Evolutionary conservation across 2,329 filamentous ascomycete genomes (phyloP).

Genomic region (Calycina marina): DNA sequence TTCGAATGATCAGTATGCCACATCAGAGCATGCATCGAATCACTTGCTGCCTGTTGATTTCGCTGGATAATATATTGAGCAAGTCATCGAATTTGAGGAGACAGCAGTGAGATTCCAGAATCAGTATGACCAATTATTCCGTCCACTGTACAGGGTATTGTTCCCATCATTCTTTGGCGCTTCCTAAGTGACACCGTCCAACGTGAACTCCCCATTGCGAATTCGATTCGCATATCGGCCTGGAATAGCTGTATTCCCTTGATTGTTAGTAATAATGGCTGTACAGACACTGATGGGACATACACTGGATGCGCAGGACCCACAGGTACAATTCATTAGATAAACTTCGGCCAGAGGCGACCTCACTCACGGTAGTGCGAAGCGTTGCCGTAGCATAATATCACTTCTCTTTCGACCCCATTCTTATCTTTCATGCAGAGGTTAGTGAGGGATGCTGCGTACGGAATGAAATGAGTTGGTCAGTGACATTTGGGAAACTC

Average conservation of each 20-base stretch:
- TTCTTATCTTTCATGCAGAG: constrained; percentile 50
- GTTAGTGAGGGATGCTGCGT: constrained; percentile 58
- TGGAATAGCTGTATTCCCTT: too few relatives aligned
- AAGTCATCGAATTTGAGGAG: constrained; percentile 44
- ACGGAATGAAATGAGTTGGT: constrained; percentile 42
- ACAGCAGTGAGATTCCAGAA: constrained; percentile 45
- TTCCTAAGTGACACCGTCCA: constrained; percentile 38
- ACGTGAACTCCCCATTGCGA: constrained; percentile 55
- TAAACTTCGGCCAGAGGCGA: too few relatives aligned
- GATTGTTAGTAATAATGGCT: too few relatives aligned
- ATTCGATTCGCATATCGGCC: constrained; percentile 70
- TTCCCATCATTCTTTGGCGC: constrained; percentile 38
- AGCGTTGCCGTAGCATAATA: constrained; percentile 63
- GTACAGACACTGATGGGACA: too few relatives aligned
- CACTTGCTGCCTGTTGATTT: constrained; percentile 32
- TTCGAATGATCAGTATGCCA: constrained; percentile 46
- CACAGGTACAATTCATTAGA: constrained; percentile 34
- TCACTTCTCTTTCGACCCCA: constrained; percentile 49
- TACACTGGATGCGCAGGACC: constrained; percentile 43
- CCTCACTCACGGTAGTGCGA: constrained; percentile 45
- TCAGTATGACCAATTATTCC: constrained; percentile 57
- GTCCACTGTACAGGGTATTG: constrained; percentile 49
- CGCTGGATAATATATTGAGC: constrained; percentile 45
- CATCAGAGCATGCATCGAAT: constrained; percentile 42
- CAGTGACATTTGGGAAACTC: too few relatives aligned